Evolutionary conservation across 192 early-diverging fungal genomes (phyloP), one percentile per base, ranked within the genome.

Genomic region (Haplosporangium gracile): DNA sequence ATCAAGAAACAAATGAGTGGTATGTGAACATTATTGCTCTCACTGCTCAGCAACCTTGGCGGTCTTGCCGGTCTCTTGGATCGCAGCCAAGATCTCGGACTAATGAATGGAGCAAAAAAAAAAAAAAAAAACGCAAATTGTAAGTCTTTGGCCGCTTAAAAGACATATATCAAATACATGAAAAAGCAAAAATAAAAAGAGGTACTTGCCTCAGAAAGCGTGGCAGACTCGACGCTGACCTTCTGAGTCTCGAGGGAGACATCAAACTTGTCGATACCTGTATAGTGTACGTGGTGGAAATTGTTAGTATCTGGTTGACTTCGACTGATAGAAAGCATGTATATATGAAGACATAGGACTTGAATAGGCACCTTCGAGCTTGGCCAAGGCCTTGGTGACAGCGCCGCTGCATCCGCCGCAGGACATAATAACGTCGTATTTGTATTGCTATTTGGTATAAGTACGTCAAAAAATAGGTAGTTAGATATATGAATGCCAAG

Each of bases 331-430:
- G 5, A n/a, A 9, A 42, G 70, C 20, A 29, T 11, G 24, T 70
- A 26, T 26, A n/a, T 9, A 40, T 32, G 9, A 60, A 29, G 57
- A 24, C 1, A 2, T 60, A 55, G 8, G n/a, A 26, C n/a, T 26
- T 60, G 57, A 10, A 60, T 26, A 10, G 7, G 57, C 75, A 75
- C 80, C 75, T 72, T 81, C 74, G 29, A 88, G 89, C 88, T 92
- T 91, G 69, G 71, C 75, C n/a, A 95, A 84, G 55, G 90, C 91
- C 38, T 90, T 85, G 77, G 89, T 88, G 68, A 94, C 93, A 68
- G 94, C 94, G 39, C 92, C 92, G 13, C 85, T 88, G 92, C 94
- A 94, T 45, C 93, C 93, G 45, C 73, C 63, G 91, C 93, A 94
- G 79, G 88, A 88, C 93, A 95, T 95, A 75, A 79, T 90, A 73